Evolutionary conservation across 2,329 filamentous ascomycete genomes (phyloP), one percentile per base, ranked within the genome.

Genomic region (Alternaria sp.): DNA sequence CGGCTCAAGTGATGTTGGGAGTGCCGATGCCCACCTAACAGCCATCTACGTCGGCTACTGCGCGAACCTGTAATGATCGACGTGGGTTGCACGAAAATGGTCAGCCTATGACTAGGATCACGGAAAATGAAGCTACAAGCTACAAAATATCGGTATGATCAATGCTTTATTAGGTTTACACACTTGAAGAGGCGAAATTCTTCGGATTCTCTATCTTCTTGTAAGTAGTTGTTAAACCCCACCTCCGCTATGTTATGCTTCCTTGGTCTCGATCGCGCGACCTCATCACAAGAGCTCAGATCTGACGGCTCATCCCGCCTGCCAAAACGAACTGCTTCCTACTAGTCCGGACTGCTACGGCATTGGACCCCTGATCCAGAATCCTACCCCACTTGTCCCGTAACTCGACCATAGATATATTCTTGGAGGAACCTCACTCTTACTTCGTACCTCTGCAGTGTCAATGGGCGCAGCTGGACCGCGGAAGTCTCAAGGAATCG

Each of bases 401-500:
- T 56, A 44, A 44, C 32, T 50, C 11, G 25, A 58, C 51, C 43
- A 56, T 62, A 30, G 27, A 34, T 12, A 34, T 22, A 14, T 49
- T 49, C 28, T 59, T 22, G 57, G 5, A 20, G 44, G 34, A 64
- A 64, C 57, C 54, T 61, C 60, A 57, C 38, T 38, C 16, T 50
- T 46, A 64, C 61, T n/a, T 52, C 45, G 11, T 45, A 32, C 44
- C 46, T 43, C n/a, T 30, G 11, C 38, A 30, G 16, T 20, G 10
- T 43, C 20, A 46, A 30, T 38, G 14, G 22, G 22, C 14, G n/a
- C 28, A 51, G 28, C 30, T 27, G 16, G 14, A 40, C 10, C n/a
- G 16, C 30, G 8, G 11, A 6, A n/a, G 10, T 4, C 11, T 30
- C 30, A 41, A n/a, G 36, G 22, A 28, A 38, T 12, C 20, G 10